Base-by-base conservation (phyloP, 345 rosid genomes). In the Microcos paniculata region DNA sequence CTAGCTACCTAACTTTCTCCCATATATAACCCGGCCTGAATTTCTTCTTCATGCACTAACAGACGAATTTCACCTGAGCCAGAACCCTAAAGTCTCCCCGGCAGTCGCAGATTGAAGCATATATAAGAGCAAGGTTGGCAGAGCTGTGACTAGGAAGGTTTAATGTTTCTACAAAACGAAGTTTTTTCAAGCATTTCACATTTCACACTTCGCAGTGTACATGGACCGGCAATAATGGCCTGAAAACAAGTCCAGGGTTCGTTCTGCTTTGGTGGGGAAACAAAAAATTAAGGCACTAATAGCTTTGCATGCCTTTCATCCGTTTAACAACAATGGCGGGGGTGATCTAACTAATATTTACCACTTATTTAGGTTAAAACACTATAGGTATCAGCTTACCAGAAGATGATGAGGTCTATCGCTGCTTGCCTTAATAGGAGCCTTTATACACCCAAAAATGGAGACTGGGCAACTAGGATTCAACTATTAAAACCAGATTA, bases 381-480 rank as follows among this genome's bases (percentile, higher is more conserved):
- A 38, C 28, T 69, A 73, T 62, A 74, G 77, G 57, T 58, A 71
- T 76, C 70, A 77, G 63, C 73, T 77, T 57, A 67, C 61, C 65
- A 8, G 52, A 67, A 40, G 67, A 61, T 26, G 57, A 19, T 21
- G 35, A 45, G 53, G 71, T 79, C 72, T 73, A 62, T 75, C 58
- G 43, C 73, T 55, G 73, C 75, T 74, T 67, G 85, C 87, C 76
- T 73, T 79, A 84, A 79, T 78, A 79, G 83, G 84, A 78, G 80
- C 63, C 64, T 75, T 66, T 82, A 42, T 31, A 77, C 77, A 75
- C 23, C 55, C 64, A 78, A 79, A 80, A 65, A 58, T 73, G 72
- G 75, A 70, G 78, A 81, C 76, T 64, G 57, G 67, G 19, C 66
- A 43, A 79, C 84, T 62, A 56, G 65, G 72, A 49, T 80, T 70